phyloP scores from a whole-genome alignment of 2,329 filamentous ascomycete species.

The Talaromyces atroroseus region DNA sequence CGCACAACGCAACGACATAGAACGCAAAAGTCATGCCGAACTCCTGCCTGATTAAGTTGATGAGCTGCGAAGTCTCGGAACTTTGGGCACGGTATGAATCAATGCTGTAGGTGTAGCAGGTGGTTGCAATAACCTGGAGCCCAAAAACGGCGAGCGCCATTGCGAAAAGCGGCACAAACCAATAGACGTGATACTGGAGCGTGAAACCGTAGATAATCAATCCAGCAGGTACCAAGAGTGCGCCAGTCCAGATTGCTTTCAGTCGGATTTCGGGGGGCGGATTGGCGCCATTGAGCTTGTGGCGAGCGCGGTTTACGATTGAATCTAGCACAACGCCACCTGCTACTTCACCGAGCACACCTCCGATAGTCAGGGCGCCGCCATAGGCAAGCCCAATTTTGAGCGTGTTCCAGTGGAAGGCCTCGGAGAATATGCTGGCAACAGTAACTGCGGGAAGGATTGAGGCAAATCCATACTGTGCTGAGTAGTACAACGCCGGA shows the following conservation, averaged over 20 bases:
- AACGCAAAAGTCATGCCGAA: slow-evolving; percentile 3
- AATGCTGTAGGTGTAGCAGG: slow-evolving; percentile 1
- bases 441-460: slow-evolving; percentile 3
- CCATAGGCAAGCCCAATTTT: slow-evolving; percentile 2
- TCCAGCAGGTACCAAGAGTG: background rate
- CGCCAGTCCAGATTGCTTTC: background rate
- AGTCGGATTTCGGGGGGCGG: background rate
- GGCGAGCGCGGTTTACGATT: background rate
- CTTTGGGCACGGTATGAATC: background rate
- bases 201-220: background rate
- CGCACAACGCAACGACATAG: background rate
- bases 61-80: background rate
- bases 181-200: background rate
- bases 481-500: background rate
- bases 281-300: background rate
- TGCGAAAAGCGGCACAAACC: background rate
- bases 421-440: background rate
- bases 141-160: background rate
- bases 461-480: slow-evolving; percentile 2
- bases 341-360: background rate
- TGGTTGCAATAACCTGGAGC: background rate
- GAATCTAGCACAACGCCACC: background rate
- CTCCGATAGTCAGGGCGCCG: background rate
- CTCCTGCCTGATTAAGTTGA: background rate
- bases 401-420: background rate